These are phyloP conservation scores for Corymbia calophylla DNA, from an alignment of 441 rosid genomes.

Conservation along the genomic window DNA sequence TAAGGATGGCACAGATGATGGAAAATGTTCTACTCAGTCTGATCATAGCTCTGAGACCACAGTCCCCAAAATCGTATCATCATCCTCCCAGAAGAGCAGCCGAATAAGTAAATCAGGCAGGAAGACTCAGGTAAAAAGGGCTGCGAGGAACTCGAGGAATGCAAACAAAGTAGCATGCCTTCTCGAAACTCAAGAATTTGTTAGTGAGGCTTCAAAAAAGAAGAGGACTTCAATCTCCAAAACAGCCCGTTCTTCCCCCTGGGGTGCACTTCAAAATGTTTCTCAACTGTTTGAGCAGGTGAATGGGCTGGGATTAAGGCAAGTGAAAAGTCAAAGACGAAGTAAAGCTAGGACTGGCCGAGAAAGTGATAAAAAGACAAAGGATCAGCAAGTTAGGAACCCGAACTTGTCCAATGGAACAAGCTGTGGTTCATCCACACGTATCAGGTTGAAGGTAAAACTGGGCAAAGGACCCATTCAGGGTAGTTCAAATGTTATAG, in stretches of 20 bases:
- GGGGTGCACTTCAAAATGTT: conserved; percentile 59
- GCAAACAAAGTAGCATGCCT: conserved; percentile 26
- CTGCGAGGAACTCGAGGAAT: conserved; percentile 31
- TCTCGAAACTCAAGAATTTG: conserved; percentile 20
- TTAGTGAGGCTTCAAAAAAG: conserved; percentile 42
- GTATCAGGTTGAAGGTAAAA: conserved; percentile 77
- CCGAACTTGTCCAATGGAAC: conserved; percentile 28
- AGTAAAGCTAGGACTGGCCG: conserved; percentile 23
- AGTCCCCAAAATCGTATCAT: conserved; percentile 19
- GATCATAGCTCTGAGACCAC: conserved; percentile 33
- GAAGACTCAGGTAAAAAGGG: conserved; percentile 32
- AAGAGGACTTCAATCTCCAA: conserved; percentile 67
- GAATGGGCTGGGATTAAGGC: conserved; percentile 27
- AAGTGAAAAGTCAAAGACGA: conserved; percentile 26
- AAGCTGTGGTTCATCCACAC: conserved; percentile 24
- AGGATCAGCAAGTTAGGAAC: conserved; percentile 17
- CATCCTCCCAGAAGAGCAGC: conserved; percentile 39
- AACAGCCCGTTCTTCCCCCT: conserved; percentile 52
- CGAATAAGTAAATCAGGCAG: conserved; percentile 32
- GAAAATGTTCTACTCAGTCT: conserved; percentile 24
- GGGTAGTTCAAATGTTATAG: conserved; percentile 22
- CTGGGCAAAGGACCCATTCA: conserved; percentile 53
- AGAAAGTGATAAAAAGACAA: conserved; percentile 28
- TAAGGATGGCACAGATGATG: conserved; percentile 26
- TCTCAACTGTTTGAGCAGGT: conserved; percentile 31